Evolutionary conservation across 495 filamentous ascomycete genomes (phyloP).

Genomic region (Amorphotheca resinae): DNA sequence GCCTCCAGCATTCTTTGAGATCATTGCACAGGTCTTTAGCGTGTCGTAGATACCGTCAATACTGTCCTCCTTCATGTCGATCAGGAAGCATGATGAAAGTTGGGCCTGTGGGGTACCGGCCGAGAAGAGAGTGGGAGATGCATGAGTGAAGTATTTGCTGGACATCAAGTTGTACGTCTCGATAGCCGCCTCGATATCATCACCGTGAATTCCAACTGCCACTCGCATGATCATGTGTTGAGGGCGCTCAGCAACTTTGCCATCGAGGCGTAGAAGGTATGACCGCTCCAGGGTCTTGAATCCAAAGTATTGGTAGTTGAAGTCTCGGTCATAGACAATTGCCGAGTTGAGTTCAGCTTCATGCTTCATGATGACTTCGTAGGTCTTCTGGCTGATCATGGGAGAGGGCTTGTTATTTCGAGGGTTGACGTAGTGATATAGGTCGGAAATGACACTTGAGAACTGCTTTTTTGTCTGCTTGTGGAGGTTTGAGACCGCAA

Average conservation of each 20-base stretch:
- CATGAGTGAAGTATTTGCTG: conserved; percentile 93
- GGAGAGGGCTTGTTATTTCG: conserved; percentile 75
- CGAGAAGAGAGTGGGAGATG: conserved; percentile 95
- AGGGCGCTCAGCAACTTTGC: conserved; percentile 88
- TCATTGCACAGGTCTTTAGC: conserved; percentile 97
- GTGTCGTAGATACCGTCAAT: conserved; percentile 99
- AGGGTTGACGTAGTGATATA: conserved; percentile 94
- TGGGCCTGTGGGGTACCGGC: conserved; percentile 90
- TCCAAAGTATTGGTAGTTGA: conserved; percentile 99
- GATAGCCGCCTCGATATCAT: conserved; percentile 83
- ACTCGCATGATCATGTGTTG: conserved; percentile 99
- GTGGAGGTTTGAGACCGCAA: conserved; percentile 97
- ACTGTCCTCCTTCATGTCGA: conserved; percentile 98
- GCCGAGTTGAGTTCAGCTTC: conserved; percentile 94
- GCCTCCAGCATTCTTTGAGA: conserved; percentile 96
- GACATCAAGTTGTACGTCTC: conserved; percentile 99
- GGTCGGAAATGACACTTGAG: conserved; percentile 81
- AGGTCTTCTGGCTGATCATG: conserved; percentile 84
- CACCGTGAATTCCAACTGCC: conserved; percentile 88
- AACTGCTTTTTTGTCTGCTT: conserved; percentile 99
- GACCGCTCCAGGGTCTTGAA: conserved; percentile 99
- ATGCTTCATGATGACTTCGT: conserved; percentile 88
- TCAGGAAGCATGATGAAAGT: conserved; percentile 91
- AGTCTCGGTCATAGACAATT: conserved; percentile 97
- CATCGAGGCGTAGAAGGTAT: conserved; percentile 84